Evolutionary conservation across 2,329 filamentous ascomycete genomes (phyloP).

Genomic region (Fusarium fujikuroi): DNA sequence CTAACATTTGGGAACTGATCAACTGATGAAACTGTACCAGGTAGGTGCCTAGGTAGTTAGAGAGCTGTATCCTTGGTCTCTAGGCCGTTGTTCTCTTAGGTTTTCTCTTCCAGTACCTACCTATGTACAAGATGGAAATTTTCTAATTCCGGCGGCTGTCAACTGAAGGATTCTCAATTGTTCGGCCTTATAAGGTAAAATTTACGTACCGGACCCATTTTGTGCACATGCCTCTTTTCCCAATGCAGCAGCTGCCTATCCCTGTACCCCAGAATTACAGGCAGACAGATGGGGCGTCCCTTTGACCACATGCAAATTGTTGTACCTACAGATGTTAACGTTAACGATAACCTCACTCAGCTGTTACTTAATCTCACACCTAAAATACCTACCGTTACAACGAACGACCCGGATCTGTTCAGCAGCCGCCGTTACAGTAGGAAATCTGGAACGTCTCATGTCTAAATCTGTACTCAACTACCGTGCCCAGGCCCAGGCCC

Average conservation of each 20-base stretch:
- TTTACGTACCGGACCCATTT: constrained; percentile 19
- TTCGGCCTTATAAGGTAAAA: constrained; percentile 14
- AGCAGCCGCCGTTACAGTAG: neutral
- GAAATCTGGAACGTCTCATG: constrained; percentile 11
- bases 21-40: neutral
- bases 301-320: constrained; percentile 31
- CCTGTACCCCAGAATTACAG: constrained; percentile 34
- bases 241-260: constrained; percentile 9
- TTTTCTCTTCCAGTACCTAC: neutral
- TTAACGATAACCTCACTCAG: constrained; percentile 31
- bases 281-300: constrained; percentile 14
- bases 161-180: constrained; percentile 6
- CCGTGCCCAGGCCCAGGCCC: constrained; percentile 13
- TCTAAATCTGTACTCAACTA: constrained; percentile 3
- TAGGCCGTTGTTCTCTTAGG: neutral
- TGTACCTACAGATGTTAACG: constrained; percentile 15
- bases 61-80: neutral
- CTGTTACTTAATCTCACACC: constrained; percentile 20
- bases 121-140: neutral
- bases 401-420: neutral
- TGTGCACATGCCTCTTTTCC: constrained; percentile 14
- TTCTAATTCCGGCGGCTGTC: neutral
- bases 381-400: neutral
- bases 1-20: neutral
- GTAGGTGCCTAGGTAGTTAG: no score